Base-by-base conservation (phyloP, 768 basidiomycete genomes). In the Tylopilus intermedius region DNA sequence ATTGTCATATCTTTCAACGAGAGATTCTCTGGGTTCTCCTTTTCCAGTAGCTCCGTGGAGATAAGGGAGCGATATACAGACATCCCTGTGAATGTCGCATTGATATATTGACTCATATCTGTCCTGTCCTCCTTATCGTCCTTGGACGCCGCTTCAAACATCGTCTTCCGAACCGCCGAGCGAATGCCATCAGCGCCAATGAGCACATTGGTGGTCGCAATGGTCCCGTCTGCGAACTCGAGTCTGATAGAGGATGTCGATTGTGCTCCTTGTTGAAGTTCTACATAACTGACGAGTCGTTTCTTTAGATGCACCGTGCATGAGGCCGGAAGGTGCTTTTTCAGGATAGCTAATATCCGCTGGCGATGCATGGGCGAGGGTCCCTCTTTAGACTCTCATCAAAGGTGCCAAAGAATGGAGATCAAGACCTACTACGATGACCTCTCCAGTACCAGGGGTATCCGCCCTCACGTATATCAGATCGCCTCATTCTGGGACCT, bases 181-280 rank as follows among this genome's bases (percentile, higher is more conserved):
- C 61, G 67, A 21, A 79, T 67, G 4, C 78, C 78, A 54, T 78
- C 77, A 38, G 74, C 75, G 4, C 76, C 78, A 43, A 79, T 55
- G 5, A 79, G 70, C 14, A 79, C 56, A 46, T 79, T 72, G 8
- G 76, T 67, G 27, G 59, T 65, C 9, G 69, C 49, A 2, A 21
- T 49, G 1, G 56, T 58, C 6, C 58, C 56, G 26, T 63, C 59
- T 1, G 59, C 30, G 8, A 63, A 63, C 2, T 47, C 27, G 2
- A 63, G 55, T 14, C 11, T 40, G 11, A 58, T 58, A 0, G 50
- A 26, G 5, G 35, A 59, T 2, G 49, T 66, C n/a, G 70, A 67
- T 6, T 67, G 67, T 46, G 73, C 66, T 9, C 8, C 15, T 38
- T 55, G 43, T 10, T 58, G 39, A 0, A 32, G 38, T 32, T 59